These are phyloP conservation scores for Magnaporthiopsis poae DNA, from an alignment of 2,329 filamentous ascomycete genomes.

Conservation along the genomic window DNA sequence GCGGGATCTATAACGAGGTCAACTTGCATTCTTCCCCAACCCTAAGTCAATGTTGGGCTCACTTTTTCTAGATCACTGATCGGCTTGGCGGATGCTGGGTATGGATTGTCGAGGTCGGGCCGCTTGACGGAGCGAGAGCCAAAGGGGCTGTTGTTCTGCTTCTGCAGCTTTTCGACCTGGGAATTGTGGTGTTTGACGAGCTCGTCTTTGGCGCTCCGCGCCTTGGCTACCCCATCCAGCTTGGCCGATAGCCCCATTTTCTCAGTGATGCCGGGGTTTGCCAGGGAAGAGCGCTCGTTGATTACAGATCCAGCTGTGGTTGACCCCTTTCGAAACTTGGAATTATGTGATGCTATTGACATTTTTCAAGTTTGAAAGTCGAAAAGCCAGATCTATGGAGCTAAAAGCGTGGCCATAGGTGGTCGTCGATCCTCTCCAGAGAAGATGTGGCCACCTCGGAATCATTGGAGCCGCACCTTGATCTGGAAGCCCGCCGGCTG, in stretches of 20 bases:
- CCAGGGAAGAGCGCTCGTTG: background rate
- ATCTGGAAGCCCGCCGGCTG: background rate
- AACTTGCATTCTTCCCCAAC: background rate
- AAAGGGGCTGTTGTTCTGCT: background rate
- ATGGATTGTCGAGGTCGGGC: slow-evolving; percentile 17
- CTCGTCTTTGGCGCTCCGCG: background rate
- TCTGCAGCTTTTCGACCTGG: background rate
- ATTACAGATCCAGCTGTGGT: background rate
- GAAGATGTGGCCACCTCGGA: slow-evolving; percentile 8
- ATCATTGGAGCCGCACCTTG: background rate
- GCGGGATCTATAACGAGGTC: slow-evolving; percentile 16
- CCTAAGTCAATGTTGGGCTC: background rate
- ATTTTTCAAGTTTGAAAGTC: background rate
- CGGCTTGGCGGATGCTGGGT: slow-evolving; percentile 19
- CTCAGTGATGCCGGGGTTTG: background rate
- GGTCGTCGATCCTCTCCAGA: background rate
- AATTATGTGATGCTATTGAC: too few species aligned
- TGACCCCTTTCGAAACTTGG: too few species aligned
- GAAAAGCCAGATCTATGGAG: background rate
- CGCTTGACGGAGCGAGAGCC: slow-evolving; percentile 18
- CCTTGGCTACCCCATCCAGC: background rate
- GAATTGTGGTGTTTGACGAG: slow-evolving; percentile 1
- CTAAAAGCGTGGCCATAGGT: background rate
- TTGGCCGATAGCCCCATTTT: background rate
- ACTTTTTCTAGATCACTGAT: slow-evolving; percentile 21